Evolutionary conservation across 345 rosid species (phyloP).

Genomic region (Angophora floribunda): DNA sequence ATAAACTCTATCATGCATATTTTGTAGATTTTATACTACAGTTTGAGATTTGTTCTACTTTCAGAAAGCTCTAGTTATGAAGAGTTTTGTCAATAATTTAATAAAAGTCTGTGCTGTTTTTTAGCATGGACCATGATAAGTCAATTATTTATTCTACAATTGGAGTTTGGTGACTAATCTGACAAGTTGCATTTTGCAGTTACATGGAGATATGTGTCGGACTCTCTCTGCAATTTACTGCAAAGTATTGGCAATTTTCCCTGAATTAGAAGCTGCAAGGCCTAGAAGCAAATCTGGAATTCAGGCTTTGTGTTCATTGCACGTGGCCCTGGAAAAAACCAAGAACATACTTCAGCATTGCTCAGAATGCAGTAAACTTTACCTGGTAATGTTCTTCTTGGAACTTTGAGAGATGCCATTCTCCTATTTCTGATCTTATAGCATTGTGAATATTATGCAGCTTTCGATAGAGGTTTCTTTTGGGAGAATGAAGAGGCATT

Average conservation of each 20-base stretch:
- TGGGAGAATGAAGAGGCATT: neutral
- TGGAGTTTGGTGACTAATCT: neutral
- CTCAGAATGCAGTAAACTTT: constrained; percentile 86
- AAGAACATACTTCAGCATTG: constrained; percentile 87
- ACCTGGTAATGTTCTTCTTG: constrained; percentile 45
- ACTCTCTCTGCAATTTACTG: constrained; percentile 59
- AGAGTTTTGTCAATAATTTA: neutral
- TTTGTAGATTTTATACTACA: neutral
- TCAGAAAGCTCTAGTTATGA: neutral
- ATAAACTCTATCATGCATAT: neutral
- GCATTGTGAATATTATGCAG: neutral
- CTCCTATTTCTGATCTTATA: neutral
- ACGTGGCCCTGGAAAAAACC: constrained; percentile 85
- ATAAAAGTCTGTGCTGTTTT: neutral
- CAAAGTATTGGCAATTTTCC: constrained; percentile 67
- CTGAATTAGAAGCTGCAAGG: constrained; percentile 91
- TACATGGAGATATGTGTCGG: constrained; percentile 93
- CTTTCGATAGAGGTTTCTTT: neutral
- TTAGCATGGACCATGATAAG: neutral
- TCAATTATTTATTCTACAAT: neutral
- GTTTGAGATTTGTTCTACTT: neutral
- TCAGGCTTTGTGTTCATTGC: constrained; percentile 88
- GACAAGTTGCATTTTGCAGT: constrained; percentile 22
- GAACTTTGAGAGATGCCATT: neutral
- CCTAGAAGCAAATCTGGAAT: constrained; percentile 98